Conservation (phyloP, 1,284 basidiomycete genomes). For the Phellinidium pouzarii region DNA sequence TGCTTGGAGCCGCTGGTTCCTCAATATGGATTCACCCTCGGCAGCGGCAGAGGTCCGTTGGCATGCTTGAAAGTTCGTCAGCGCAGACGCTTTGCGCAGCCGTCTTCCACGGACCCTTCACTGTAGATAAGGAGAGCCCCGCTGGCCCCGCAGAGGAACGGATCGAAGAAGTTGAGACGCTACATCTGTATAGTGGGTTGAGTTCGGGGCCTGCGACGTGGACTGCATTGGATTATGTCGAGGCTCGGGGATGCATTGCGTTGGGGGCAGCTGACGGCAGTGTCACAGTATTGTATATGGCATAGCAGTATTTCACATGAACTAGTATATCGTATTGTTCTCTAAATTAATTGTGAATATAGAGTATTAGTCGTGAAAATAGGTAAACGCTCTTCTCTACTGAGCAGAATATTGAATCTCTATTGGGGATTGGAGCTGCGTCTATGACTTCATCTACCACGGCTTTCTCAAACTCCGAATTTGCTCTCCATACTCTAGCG, state of each 20-base stretch:
- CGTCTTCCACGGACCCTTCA: conserved; percentile 6
- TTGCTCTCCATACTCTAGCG: conserved; percentile 54
- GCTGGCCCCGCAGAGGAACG: neutral
- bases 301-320: too few relatives aligned
- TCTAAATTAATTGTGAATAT: too few relatives aligned
- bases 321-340: too few relatives aligned
- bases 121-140: neutral
- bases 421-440: too few relatives aligned
- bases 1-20: conserved; percentile 46
- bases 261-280: conserved; percentile 11
- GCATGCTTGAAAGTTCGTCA: neutral
- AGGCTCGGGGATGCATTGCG: conserved; percentile 10
- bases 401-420: too few relatives aligned
- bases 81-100: conserved; percentile 2
- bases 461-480: conserved; percentile 37
- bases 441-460: neutral
- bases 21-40: conserved; percentile 54
- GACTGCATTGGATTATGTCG: conserved; percentile 15
- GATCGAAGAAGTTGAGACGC: neutral
- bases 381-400: too few relatives aligned
- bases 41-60: conserved; percentile 21
- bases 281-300: conserved; percentile 13
- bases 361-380: too few relatives aligned
- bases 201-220: neutral
- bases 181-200: neutral